These are phyloP conservation scores for Heterobasidion irregulare DNA, from an alignment of 1,284 basidiomycete species.

Conservation along the genomic window DNA sequence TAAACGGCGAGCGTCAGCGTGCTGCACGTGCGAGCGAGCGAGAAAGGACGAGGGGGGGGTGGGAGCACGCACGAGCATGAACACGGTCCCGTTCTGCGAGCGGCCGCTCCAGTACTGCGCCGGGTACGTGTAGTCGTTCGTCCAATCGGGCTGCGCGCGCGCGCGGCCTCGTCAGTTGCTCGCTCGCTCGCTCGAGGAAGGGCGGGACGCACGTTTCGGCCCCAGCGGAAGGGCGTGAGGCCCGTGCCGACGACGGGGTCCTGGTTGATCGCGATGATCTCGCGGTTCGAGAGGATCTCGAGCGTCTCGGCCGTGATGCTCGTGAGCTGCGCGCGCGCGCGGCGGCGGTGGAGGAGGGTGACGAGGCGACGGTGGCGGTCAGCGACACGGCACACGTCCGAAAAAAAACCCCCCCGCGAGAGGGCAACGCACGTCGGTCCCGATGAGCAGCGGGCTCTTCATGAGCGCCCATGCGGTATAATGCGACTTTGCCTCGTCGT, in stretches of 20 bases:
- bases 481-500: constrained; percentile 35
- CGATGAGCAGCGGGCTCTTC: constrained; percentile 40
- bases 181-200: too few species aligned
- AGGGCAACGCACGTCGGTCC: constrained; percentile 24
- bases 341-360: too few species aligned
- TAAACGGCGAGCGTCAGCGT: neutral
- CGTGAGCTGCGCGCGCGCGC: constrained; percentile 32
- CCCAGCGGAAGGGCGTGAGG: constrained; percentile 62
- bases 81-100: constrained; percentile 36
- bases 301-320: constrained; percentile 38
- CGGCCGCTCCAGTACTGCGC: constrained; percentile 47
- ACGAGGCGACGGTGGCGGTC: too few species aligned
- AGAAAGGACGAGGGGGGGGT: too few species aligned
- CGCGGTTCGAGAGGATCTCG: constrained; percentile 48
- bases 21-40: neutral
- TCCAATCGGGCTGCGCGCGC: constrained; percentile 39
- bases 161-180: neutral
- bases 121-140: constrained; percentile 34
- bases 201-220: constrained; percentile 39
- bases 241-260: constrained; percentile 53
- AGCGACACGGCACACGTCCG: too few species aligned
- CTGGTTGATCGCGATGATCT: constrained; percentile 64
- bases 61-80: constrained; percentile 36
- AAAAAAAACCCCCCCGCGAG: too few species aligned
- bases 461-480: constrained; percentile 41